Evolutionary conservation across 169 alveolate species (phyloP).

Genomic region (Plasmodium vivax): DNA sequence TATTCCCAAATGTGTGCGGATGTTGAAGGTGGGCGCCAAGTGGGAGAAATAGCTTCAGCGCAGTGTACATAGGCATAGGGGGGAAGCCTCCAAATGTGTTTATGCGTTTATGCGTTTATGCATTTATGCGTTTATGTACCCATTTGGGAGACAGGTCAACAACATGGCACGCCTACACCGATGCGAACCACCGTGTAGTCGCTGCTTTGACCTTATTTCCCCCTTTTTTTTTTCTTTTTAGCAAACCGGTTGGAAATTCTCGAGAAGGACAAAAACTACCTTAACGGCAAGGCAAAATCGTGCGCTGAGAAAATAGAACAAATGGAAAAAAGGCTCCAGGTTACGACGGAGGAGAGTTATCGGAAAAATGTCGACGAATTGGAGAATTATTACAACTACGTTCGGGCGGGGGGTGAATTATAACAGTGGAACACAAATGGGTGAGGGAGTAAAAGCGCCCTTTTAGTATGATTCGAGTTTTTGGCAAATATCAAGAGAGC

Average conservation of each 20-base stretch:
- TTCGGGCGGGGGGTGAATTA: neutral
- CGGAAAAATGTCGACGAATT: slow-evolving; percentile 18
- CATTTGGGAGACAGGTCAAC: neutral
- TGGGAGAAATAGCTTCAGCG: neutral
- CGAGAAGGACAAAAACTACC: slow-evolving; percentile 5
- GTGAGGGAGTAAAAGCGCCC: no score
- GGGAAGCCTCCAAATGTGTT: neutral
- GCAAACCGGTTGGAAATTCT: slow-evolving; percentile 12
- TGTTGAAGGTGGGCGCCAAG: neutral
- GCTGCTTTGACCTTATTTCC: neutral
- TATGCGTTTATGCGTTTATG: neutral
- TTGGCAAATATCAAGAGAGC: neutral
- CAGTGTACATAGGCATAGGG: neutral
- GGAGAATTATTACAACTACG: slow-evolving; percentile 26
- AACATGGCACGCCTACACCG: neutral
- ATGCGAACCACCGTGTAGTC: neutral
- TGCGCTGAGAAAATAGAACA: slow-evolving; percentile 13
- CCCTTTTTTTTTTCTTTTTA: neutral
- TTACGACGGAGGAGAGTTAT: neutral
- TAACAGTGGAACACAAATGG: neutral
- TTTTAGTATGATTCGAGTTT: neutral
- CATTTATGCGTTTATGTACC: neutral
- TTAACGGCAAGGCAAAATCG: neutral
- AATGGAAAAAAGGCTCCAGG: neutral
- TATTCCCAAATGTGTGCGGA: slow-evolving; percentile 10